Conservation (phyloP, 225 moss, liverwort and hornwort genomes). For the Thuidium tamariscinum region DNA sequence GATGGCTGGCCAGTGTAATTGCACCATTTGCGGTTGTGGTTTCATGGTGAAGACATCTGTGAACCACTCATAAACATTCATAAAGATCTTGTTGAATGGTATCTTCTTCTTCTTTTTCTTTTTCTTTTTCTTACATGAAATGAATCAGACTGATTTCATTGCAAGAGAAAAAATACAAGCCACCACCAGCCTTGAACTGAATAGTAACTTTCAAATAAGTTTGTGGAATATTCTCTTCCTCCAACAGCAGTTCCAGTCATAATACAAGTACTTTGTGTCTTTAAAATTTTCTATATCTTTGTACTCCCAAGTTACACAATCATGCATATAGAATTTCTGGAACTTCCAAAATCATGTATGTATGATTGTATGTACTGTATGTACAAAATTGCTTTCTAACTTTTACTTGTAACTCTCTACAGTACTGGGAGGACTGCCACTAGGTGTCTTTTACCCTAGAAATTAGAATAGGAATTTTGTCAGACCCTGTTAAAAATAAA, state of each 20-base stretch:
- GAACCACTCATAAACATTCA: background rate
- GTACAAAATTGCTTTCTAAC: background rate
- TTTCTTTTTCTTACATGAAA: too few relatives aligned
- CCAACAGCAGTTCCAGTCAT: background rate
- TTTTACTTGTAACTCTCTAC: too few relatives aligned
- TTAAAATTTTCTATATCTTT: background rate
- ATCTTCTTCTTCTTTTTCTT: background rate
- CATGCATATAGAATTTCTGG: background rate
- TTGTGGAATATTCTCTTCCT: background rate
- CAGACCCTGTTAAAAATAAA: too few relatives aligned
- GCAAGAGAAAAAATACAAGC: too few relatives aligned
- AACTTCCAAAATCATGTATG: background rate
- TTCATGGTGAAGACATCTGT: background rate
- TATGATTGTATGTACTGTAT: too few relatives aligned
- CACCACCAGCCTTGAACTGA: background rate
- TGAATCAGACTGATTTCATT: too few relatives aligned
- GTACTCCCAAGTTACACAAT: background rate
- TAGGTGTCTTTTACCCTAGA: too few relatives aligned
- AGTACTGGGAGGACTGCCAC: too few relatives aligned
- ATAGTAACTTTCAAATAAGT: background rate
- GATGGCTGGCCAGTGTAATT: background rate
- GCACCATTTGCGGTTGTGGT: background rate
- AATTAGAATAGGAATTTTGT: too few relatives aligned
- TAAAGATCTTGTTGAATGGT: background rate
- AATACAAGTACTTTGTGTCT: background rate